Evolutionary conservation across 2,329 filamentous ascomycete genomes (phyloP), one percentile per base, ranked within the genome.

Genomic region (Hypocreales sp.): DNA sequence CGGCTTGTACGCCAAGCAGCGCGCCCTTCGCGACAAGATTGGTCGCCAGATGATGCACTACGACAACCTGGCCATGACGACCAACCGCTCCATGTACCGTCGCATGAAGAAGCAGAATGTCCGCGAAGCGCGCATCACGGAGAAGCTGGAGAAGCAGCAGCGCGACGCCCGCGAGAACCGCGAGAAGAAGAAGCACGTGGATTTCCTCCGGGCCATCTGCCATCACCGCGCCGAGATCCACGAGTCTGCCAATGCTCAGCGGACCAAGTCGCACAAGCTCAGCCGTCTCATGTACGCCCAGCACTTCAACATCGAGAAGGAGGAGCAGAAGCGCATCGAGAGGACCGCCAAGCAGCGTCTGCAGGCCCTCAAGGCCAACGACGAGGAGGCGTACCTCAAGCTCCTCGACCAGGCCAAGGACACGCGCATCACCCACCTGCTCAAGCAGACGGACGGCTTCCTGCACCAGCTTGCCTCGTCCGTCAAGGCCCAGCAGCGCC

Each of bases 91-190:
- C 28, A 71, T 77, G 44, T 94, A 94, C 51, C 79, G 90, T 20
- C 77, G 90, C 27, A 79, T 90, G 62, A 98, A 98, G 76, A 95
- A 94, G 61, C 87, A 94, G 53, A 92, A 79, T 26, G 67, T 95
- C 26, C 78, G 87, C 20, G 90, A 98, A 56, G 90, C 90, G 31
- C 79, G 87, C 31, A 92, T 98, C 39, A 98, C 90, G 0, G 90
- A 98, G 67, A 98, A 94, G 56, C 72, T 98, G 2, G 90, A 98
- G 69, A 95, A 95, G 60, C 86, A 98, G 52, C 90, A 98, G 51
- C 82, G 90, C 31, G 87, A 95, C 51, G 87, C 86, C 22, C 80
- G 90, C 32, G 87, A 95, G 59, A 82, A 80, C 39, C 81, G 92
- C 36, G 90, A 98, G 58, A 93, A 92, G 73, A 90, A 92, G 72